phyloP scores from a whole-genome alignment of 1,139 yeast genomes.

The Casaregolazyma lundiana region DNA sequence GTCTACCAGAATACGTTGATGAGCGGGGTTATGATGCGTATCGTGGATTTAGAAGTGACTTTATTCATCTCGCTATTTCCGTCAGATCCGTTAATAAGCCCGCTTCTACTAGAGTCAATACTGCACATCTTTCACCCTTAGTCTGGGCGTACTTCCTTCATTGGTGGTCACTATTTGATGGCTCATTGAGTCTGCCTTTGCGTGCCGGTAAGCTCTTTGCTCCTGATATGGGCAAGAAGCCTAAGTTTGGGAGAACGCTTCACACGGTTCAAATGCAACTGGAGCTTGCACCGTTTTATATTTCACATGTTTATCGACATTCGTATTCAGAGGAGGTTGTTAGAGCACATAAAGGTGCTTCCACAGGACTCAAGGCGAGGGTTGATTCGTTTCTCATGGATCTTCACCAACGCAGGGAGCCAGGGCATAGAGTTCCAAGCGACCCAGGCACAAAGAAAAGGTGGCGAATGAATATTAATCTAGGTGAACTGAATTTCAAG shows the following conservation, averaged over 20 bases:
- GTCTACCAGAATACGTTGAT: constrained; percentile 59
- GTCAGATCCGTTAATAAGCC: constrained; percentile 45
- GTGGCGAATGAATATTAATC: constrained; percentile 63
- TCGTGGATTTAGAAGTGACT: constrained; percentile 70
- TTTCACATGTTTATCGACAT: constrained; percentile 68
- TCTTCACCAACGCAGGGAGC: constrained; percentile 78
- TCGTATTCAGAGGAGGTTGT: constrained; percentile 42
- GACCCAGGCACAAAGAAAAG: constrained; percentile 42
- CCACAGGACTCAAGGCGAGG: constrained; percentile 77
- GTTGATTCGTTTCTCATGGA: constrained; percentile 66
- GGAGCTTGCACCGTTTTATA: constrained; percentile 63
- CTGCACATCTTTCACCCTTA: constrained; percentile 71
- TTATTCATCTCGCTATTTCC: constrained; percentile 71
- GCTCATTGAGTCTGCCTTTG: constrained; percentile 68
- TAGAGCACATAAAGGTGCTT: constrained; percentile 47
- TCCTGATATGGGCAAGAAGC: constrained; percentile 36
- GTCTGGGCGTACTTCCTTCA: constrained; percentile 61
- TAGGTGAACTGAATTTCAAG: constrained; percentile 70
- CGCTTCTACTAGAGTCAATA: constrained; percentile 45
- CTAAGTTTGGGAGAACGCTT: constrained; percentile 72
- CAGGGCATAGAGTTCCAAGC: constrained; percentile 35
- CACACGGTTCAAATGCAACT: constrained; percentile 79
- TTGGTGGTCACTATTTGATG: constrained; percentile 82
- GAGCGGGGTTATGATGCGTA: constrained; percentile 63
- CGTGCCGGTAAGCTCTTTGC: constrained; percentile 68